Conservation (phyloP, 2,329 filamentous ascomycete genomes). For the Colletotrichum zoysiae region DNA sequence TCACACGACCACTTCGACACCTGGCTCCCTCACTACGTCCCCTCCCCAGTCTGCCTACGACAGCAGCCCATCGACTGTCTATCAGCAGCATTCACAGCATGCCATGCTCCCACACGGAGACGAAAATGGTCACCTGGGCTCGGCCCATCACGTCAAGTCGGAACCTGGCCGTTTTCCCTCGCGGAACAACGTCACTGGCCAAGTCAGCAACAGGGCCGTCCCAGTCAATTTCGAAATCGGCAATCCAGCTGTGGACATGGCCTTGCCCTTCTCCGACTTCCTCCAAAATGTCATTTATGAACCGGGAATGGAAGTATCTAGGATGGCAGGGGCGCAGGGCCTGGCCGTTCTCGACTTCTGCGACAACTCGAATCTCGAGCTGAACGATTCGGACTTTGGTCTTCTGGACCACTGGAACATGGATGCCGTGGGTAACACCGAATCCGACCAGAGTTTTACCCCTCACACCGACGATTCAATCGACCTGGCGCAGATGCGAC, state of each 20-base stretch:
- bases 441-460: conserved; percentile 46
- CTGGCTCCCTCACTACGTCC: conserved; percentile 41
- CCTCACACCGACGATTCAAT: conserved; percentile 53
- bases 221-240: conserved; percentile 38
- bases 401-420: conserved; percentile 64
- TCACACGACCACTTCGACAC: conserved; percentile 44
- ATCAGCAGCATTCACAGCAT: conserved; percentile 43
- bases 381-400: conserved; percentile 66
- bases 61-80: conserved; percentile 42
- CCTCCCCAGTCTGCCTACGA: conserved; percentile 42
- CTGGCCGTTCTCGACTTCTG: conserved; percentile 64
- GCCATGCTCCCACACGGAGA: conserved; percentile 42
- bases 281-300: conserved; percentile 64
- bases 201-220: conserved; percentile 43
- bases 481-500: conserved; percentile 61
- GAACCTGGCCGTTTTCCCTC: conserved; percentile 53
- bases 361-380: conserved; percentile 61
- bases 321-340: conserved; percentile 54
- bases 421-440: conserved; percentile 51
- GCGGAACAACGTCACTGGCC: conserved; percentile 51
- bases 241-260: conserved; percentile 26
- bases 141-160: conserved; percentile 46
- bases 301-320: conserved; percentile 53
- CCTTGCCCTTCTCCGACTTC: conserved; percentile 62
- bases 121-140: conserved; percentile 47